Evolutionary conservation across 441 rosid genomes (phyloP).

Genomic region (Erodium texanum): DNA sequence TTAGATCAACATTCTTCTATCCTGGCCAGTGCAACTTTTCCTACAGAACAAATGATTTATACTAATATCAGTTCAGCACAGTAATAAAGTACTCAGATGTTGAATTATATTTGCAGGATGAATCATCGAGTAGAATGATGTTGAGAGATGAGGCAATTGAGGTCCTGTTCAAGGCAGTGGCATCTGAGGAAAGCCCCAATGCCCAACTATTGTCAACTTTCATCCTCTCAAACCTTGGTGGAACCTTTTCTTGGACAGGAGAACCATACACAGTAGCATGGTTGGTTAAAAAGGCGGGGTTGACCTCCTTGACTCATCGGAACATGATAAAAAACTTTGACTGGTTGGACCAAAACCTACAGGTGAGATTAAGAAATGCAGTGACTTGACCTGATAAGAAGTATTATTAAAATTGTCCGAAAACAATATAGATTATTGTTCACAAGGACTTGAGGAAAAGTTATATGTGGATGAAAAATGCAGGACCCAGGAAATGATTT

Average conservation of each 20-base stretch:
- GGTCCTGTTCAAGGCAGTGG: constrained; percentile 45
- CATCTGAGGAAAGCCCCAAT: constrained; percentile 38
- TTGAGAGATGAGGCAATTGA: constrained; percentile 46
- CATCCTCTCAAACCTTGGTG: constrained; percentile 76
- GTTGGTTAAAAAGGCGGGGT: constrained; percentile 76
- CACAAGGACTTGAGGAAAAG: background rate
- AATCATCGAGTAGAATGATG: constrained; percentile 30
- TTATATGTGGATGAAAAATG: constrained; percentile 8
- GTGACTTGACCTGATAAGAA: too few relatives aligned
- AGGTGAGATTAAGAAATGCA: constrained; percentile 36
- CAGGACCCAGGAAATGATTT: constrained; percentile 66
- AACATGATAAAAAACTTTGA: constrained; percentile 65
- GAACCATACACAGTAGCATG: constrained; percentile 79
- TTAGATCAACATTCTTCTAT: too few relatives aligned
- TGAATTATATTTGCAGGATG: constrained; percentile 41
- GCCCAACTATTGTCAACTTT: constrained; percentile 46
- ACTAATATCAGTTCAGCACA: too few relatives aligned
- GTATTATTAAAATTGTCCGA: too few relatives aligned
- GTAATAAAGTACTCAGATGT: background rate
- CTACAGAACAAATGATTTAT: too few relatives aligned
- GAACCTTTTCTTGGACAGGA: constrained; percentile 83
- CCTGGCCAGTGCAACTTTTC: too few relatives aligned
- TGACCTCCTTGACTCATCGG: constrained; percentile 47
- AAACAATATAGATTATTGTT: too few relatives aligned
- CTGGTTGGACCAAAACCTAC: constrained; percentile 71